phyloP scores from a whole-genome alignment of 2,329 filamentous ascomycete genomes.

The Monilinia vaccinii-corymbosi region DNA sequence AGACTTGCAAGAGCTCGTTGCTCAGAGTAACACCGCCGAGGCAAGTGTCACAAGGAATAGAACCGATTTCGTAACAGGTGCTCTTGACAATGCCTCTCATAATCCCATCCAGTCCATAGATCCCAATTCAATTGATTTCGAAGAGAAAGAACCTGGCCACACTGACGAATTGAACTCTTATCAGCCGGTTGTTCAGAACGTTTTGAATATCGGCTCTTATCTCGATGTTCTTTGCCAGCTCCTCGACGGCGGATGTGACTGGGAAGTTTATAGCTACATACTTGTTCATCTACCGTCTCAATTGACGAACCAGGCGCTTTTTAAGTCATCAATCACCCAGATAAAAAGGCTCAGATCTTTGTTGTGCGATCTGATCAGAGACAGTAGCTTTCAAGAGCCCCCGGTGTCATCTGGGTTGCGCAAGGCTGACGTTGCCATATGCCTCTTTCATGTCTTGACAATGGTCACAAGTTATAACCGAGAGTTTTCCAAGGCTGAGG shows the following conservation, averaged over 20 bases:
- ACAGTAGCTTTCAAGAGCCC: constrained; percentile 71
- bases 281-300: constrained; percentile 81
- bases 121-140: background rate
- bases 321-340: constrained; percentile 62
- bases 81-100: background rate
- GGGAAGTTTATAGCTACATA: constrained; percentile 89
- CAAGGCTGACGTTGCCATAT: constrained; percentile 80
- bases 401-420: constrained; percentile 70
- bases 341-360: constrained; percentile 67
- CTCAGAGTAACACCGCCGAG: background rate
- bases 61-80: background rate
- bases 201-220: constrained; percentile 41
- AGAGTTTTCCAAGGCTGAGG: constrained; percentile 72
- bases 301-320: constrained; percentile 81
- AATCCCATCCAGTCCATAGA: background rate
- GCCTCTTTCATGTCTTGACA: constrained; percentile 76
- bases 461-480: constrained; percentile 87
- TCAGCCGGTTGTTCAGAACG: constrained; percentile 1
- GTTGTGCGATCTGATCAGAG: constrained; percentile 75
- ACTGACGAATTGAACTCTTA: background rate
- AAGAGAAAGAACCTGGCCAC: background rate
- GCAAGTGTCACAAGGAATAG: background rate
- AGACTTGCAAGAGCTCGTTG: background rate
- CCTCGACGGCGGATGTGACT: constrained; percentile 67
- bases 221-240: constrained; percentile 68